Evolutionary conservation across 2,329 filamentous ascomycete species (phyloP), one percentile per base, ranked within the genome.

Genomic region (Monosporascus sp.): DNA sequence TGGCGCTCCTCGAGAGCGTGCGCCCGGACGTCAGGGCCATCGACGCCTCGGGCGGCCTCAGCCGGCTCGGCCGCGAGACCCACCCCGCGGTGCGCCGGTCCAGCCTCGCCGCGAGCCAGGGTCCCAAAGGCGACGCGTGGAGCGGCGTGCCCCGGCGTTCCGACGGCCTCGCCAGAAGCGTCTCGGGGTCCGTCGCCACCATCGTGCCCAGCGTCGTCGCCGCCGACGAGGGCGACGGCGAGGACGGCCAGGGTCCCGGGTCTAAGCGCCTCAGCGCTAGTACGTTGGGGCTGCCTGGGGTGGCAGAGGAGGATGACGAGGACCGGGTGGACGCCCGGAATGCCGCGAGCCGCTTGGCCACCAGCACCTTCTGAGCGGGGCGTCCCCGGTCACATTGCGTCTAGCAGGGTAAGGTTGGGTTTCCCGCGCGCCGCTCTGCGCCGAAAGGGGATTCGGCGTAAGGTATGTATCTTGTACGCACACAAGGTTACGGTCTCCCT

Each of bases 111-210:
- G 89, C 90, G 47, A 94, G 89, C 64, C 94, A 99, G 73, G 94
- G 94, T 0, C 93, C 94, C 49, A 96, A 96, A 75, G 94, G 94
- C n/a, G 94, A 99, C 71, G 88, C 94, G 17, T 99, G 94, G 94
- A 96, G 91, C 64, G 94, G 94, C 54, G 91, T 97, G 27, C 90
- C 92, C 37, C 83, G 94, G 57, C 83, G 90, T 52, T 85, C 86
- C 31, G 90, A 96, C 63, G 86, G 85, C n/a, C 73, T 91, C 52
- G 87, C 82, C 65, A 82, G 91, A 63, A 92, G 86, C 67, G 80
- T 92, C 59, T 91, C 88, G 52, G 85, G 87, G 48, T 88, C 84
- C 66, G 81, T 89, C 59, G 82, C 86, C 58, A 76, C 81, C n/a
- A 79, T 81, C 27, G 74, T 86, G 31, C 31, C 31, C 24, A 16